Percentiles rank a stretch among this genome's conserved stretches.
These are phyloP conservation scores for Alternaria sp. DNA, from an alignment of 2,329 filamentous ascomycete genomes.

Conservation along the genomic window DNA sequence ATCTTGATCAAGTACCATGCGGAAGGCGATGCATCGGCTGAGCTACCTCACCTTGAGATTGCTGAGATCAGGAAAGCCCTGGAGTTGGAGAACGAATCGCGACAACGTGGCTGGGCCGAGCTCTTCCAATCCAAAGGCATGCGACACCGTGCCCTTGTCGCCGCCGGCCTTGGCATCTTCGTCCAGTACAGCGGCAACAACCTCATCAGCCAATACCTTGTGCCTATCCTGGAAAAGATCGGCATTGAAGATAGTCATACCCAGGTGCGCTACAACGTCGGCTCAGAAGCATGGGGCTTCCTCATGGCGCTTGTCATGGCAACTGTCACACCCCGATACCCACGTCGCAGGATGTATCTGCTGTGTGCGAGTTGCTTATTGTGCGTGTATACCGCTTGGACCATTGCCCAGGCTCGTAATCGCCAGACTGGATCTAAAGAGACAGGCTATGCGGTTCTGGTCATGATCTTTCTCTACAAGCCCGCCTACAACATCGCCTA, in stretches of 20 bases:
- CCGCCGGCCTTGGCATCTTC: conserved; percentile 68
- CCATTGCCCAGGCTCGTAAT: conserved; percentile 57
- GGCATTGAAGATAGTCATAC: conserved; percentile 59
- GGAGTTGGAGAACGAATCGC: conserved; percentile 61
- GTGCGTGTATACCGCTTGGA: conserved; percentile 47
- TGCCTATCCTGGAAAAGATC: conserved; percentile 65
- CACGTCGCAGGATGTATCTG: conserved; percentile 64
- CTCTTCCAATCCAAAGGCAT: conserved; percentile 69
- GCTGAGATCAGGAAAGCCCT: conserved; percentile 71
- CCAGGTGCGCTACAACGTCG: conserved; percentile 55
- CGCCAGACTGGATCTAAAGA: conserved; percentile 47
- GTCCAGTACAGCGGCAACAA: conserved; percentile 72
- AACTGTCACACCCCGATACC: conserved; percentile 61
- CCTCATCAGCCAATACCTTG: conserved; percentile 69
- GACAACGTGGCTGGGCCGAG: conserved; percentile 62
- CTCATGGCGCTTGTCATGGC: conserved; percentile 63
- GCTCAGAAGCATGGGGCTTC: conserved; percentile 67
- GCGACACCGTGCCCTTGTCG: conserved; percentile 66
- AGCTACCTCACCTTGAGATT: conserved; percentile 70
- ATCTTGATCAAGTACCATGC: conserved; percentile 70
- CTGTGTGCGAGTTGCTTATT: conserved; percentile 46
- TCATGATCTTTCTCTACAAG: conserved; percentile 60
- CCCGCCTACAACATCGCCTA: conserved; percentile 63
- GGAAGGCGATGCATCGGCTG: conserved; percentile 60
- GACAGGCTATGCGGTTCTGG: conserved; percentile 54